Evolutionary conservation across 2,329 filamentous ascomycete genomes (phyloP), one percentile per base, ranked within the genome.

Genomic region (Helicocarpus griseus): DNA sequence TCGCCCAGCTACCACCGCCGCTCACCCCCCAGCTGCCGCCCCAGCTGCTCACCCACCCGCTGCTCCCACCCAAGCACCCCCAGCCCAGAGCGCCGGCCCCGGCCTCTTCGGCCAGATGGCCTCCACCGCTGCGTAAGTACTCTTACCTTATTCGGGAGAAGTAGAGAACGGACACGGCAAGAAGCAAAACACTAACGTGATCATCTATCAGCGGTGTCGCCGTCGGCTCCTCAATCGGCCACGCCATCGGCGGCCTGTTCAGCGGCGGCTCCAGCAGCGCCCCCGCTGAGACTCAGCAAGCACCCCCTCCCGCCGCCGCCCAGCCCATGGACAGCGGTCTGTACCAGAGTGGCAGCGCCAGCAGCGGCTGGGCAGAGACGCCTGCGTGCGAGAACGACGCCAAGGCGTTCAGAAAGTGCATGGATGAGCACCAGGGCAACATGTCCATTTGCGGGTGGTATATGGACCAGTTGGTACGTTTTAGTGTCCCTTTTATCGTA

Each of bases 391-490:
- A 82, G 57, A 81, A 77, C 50, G 89, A 93, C 61, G 83, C 89
- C 50, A 82, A 83, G 72, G 82, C 80, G 73, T 97, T 98, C 79
- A 90, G 89, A 64, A 86, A 85, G 76, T 98, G 93, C 79, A 86
- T 98, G 85, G 90, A 97, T 71, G 87, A 97, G 66, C 86, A 98
- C 72, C 77, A 83, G 67, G 93, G 93, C 61, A 89, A 93, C 74
- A 83, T 98, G 85, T 85, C 86, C 67, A 94, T 96, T 67, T 98
- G 93, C 76, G 86, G 87, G 60, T 98, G 91, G 90, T 98, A 98
- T 72, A 76, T 98, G 63, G 93, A 98, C 71, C 91, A 98, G 80
- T 78, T 98, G 72, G 73, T 75, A 70, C 50, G 68, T 64, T 47
- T 24, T 48, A 43, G 1, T 41, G 11, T 48, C 19, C 35, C 7